Evolutionary conservation across 371 early-diverging fungal genomes (phyloP), one percentile per base, ranked within the genome.

Genomic region (Blakeslea trispora): DNA sequence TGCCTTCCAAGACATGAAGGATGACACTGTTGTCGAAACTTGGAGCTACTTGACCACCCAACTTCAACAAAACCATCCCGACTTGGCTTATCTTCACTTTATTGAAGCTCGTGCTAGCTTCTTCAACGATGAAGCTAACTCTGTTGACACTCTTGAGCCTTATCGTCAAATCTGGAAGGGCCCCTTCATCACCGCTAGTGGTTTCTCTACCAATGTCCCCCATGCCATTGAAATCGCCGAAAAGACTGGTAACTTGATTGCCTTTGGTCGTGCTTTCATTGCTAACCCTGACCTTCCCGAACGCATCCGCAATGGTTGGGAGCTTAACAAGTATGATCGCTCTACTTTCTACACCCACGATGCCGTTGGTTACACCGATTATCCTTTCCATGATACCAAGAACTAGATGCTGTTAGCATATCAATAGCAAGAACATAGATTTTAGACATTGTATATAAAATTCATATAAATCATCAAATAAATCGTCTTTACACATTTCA

Each of bases 231-330:
- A 64, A n/a, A 40, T 51, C 24, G 61, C 67, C 28, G 64, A 68
- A 31, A 24, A 54, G 14, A 54, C 61, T 1, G 69, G 58, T 7
- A 58, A 71, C 45, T 45, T 66, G 17, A 53, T 69, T 40, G 75
- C 69, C 1, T 57, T 71, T 40, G 71, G 71, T 14, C 66, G 75
- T 17, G 23, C 63, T 6, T 75, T 64, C 21, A 66, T 75, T 50
- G 61, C 75, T 35, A 75, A 75, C 10, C 75, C 72, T 23, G 75
- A 75, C 55, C 57, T 71, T 47, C 58, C 52, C 8, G 28, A 59
- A 21, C 57, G 75, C 11, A 50, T 75, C 39, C 50, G 59, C 45
- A 55, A 70, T 19, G 52, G 42, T 7, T 69, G 53, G 58, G 45
- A 53, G 0, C 44, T 73, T 22, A 68, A 63, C 43, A 47, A 48